A percentile compares a stretch with the other conserved stretches of the same genome.
Conservation (phyloP, 2,329 filamentous ascomycete genomes). For the Harringtonia lauricola region DNA sequence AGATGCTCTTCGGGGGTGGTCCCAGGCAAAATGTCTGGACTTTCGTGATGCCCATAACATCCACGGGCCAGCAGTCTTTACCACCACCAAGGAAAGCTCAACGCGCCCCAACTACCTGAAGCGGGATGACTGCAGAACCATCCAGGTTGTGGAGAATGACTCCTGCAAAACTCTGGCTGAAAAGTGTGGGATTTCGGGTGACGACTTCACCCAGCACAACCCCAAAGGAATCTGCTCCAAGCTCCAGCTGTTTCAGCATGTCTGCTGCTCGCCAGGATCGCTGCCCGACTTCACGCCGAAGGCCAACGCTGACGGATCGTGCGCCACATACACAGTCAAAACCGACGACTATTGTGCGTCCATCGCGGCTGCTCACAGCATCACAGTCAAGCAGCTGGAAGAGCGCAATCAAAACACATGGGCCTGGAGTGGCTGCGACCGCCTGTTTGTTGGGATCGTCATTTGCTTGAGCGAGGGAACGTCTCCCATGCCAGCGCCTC, state of each 20-base stretch:
- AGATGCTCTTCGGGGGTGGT: constrained; percentile 18
- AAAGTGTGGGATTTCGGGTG: not conserved
- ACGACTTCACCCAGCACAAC: constrained; percentile 16
- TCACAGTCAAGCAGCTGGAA: not conserved
- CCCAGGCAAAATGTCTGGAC: constrained; percentile 16
- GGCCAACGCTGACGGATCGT: constrained; percentile 22
- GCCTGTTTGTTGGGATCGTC: constrained; percentile 13
- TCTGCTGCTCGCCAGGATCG: constrained; percentile 24
- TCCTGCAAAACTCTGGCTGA: not conserved
- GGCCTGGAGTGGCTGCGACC: no score
- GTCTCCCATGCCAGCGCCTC: constrained; percentile 20
- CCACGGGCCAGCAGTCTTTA: no score
- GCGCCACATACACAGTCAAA: constrained; percentile 19
- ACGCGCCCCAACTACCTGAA: no score
- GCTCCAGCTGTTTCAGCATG: constrained; percentile 19
- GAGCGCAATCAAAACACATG: constrained; percentile 25
- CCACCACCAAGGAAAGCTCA: no score
- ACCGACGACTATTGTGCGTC: constrained; percentile 19
- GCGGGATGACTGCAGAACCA: constrained; percentile 9
- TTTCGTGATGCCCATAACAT: no score
- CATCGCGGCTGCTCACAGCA: constrained; percentile 14
- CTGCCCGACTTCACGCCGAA: constrained; percentile 22
- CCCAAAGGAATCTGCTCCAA: constrained; percentile 17
- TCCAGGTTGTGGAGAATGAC: not conserved
- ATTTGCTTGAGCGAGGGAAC: constrained; percentile 24